These are phyloP conservation scores for Fusarium agapanthi DNA, from an alignment of 2,329 filamentous ascomycete species.

Conservation along the genomic window DNA sequence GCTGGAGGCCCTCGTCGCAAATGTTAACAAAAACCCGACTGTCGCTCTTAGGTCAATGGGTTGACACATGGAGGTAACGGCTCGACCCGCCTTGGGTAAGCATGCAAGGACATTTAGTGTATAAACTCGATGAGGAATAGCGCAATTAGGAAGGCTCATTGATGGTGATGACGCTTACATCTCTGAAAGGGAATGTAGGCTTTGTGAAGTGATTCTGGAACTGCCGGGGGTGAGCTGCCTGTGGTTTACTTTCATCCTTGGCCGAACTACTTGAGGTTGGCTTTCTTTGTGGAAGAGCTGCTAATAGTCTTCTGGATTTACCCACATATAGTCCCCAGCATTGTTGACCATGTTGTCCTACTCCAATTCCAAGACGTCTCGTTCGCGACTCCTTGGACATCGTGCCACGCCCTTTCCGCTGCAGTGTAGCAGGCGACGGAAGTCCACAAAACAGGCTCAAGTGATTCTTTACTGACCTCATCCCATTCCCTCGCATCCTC, in stretches of 20 bases:
- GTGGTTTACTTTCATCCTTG: background rate
- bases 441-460: background rate
- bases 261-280: background rate
- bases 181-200: background rate
- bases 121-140: background rate
- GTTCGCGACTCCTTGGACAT: background rate
- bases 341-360: background rate
- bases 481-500: rapidly evolving
- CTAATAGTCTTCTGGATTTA: background rate
- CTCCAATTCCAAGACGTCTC: background rate
- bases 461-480: rapidly evolving
- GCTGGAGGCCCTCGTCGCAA: background rate
- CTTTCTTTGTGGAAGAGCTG: background rate
- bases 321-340: constrained; percentile 5
- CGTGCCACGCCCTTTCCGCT: background rate
- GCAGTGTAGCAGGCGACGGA: background rate
- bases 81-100: background rate
- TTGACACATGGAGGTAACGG: background rate
- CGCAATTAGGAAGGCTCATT: background rate
- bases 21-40: background rate
- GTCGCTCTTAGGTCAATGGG: background rate
- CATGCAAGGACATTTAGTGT: background rate
- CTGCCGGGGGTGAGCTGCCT: background rate
- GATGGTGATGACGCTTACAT: background rate
- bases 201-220: background rate